Base-by-base conservation (phyloP, 164 flowering plant genomes). In the Nymphaea colorata region DNA sequence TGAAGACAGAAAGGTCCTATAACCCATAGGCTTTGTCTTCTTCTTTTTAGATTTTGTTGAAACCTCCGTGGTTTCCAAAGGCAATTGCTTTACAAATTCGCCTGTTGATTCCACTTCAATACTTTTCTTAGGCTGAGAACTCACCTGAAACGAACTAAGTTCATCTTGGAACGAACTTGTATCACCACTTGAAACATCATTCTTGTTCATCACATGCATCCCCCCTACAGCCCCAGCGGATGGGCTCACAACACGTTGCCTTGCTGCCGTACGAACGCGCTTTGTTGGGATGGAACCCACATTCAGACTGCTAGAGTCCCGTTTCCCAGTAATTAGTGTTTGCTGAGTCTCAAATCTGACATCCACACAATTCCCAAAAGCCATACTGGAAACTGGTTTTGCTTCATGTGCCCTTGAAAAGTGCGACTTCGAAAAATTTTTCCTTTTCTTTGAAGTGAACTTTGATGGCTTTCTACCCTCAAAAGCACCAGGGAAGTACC, bases 141-240 rank as follows among this genome's bases (percentile, higher is more conserved):
- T 97, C 72, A 90, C 91, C 67, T 81, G 84, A 68, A 85, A 75
- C 71, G 87, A 80, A 78, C 86, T 85, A 75, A 81, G 96, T 68
- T 95, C 99, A 81, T 95, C 99, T 77, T 92, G 98, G 69, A 82
- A 90, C 53, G 99, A 90, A 80, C 79, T 85, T 69, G 97, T 95
- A 78, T 92, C 99, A 69, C 93, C 98, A 81, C 99, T 95, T 66
- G 99, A 92, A 69, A 83, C 94, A 82, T 89, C 99, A 68, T 90
- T 78, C 77, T 85, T 91, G 59, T 47, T 72, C 44, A 83, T 76
- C 61, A 75, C 67, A 59, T 75, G 93, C 43, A 73, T 59, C 72
- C 66, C 71, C 55, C 80, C 91, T 79, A 78, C 36, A 72, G 76
- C 76, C 59, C 80, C 91, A 71, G 80, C 70, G 76, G 82, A 86